Evolutionary conservation across 2,329 filamentous ascomycete genomes (phyloP), one percentile per base, ranked within the genome.

Genomic region (Sclerotinia nivalis): DNA sequence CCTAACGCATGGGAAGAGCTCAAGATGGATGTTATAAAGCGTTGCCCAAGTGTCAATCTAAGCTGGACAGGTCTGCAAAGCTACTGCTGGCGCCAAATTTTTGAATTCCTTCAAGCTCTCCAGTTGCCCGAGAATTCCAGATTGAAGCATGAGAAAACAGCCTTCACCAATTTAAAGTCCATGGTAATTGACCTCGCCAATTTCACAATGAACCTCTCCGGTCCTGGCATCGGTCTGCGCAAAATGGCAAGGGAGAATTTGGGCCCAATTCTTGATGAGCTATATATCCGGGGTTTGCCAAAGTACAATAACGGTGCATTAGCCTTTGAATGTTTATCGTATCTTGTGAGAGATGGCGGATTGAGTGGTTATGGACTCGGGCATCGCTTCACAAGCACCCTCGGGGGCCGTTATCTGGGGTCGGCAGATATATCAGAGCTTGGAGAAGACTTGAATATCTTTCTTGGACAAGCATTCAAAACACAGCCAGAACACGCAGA

Each of bases 131-230:
- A 5, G 10, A 31, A 59, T 3, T 2, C 22, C 2, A 18, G 15
- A 12, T 4, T 18, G 7, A 50, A 10, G 15, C 22, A 28, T 22
- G 22, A 37, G 4, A 37, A 6, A 22, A 28, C 25, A 1, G 28
- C 50, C 8, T 67, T 67, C 43, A 34, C 8, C 1, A 50, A 60
- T 12, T 28, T 60, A 12, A 59, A 9, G n/a, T 67, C 25, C 13
- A 59, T 67, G 50, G 47, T 34, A 28, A 37, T 67, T 60, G 65
- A 67, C n/a, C 65, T 67, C 1, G 64, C 31, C 2, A 67, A 67
- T 8, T 67, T 67, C 12, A 31, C n/a, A 34, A 40, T 47, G 6
- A 40, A 67, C 20, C 25, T 67, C 20, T 40, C 65, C 10, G 52
- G 37, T 7, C 65, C 43, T 1, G 52, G 40, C 18, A 25, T 67